These are phyloP conservation scores for Lonicera japonica DNA, from an alignment of 129 eudicot species.

Conservation along the genomic window DNA sequence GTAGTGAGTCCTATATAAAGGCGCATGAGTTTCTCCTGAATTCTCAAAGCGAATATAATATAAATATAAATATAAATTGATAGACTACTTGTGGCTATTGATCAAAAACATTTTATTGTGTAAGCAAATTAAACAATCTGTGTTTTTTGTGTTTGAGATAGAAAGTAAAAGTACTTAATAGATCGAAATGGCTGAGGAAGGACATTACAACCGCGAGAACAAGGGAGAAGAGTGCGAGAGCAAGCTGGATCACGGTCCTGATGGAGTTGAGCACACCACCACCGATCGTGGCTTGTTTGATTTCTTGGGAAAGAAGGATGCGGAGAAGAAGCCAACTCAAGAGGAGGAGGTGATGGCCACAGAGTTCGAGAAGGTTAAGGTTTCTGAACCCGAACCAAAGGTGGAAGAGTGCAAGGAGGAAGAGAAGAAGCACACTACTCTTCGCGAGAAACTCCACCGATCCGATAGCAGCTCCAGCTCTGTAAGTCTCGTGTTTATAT, in stretches of 20 bases:
- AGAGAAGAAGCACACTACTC: slow-evolving; percentile 32
- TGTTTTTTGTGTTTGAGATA: neutral
- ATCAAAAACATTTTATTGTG: neutral
- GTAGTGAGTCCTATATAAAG: slow-evolving; percentile 33
- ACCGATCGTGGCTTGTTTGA: slow-evolving; percentile 60
- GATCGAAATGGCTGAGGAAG: slow-evolving; percentile 52
- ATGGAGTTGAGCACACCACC: slow-evolving; percentile 43
- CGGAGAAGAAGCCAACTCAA: slow-evolving; percentile 30
- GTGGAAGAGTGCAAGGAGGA: slow-evolving; percentile 19
- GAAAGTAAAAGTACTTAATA: too few species aligned
- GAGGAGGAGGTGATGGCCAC: slow-evolving; percentile 33
- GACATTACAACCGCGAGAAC: slow-evolving; percentile 7
- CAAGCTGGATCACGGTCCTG: too few species aligned
- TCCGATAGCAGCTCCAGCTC: slow-evolving; percentile 48
- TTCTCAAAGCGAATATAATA: slow-evolving; percentile 4
- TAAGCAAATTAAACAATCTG: too few species aligned
- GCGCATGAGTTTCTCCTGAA: slow-evolving; percentile 8
- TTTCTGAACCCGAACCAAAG: slow-evolving; percentile 39
- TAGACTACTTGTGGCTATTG: neutral
- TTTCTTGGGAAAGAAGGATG: slow-evolving; percentile 46
- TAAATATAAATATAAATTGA: too few species aligned
- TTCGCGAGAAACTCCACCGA: slow-evolving; percentile 47
- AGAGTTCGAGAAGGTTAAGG: slow-evolving; percentile 55
- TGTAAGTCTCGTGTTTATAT: slow-evolving; percentile 38
- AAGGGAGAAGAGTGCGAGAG: slow-evolving; percentile 14